Conservation (phyloP, 192 early-diverging fungal species). For the Coemansia javaensis region DNA sequence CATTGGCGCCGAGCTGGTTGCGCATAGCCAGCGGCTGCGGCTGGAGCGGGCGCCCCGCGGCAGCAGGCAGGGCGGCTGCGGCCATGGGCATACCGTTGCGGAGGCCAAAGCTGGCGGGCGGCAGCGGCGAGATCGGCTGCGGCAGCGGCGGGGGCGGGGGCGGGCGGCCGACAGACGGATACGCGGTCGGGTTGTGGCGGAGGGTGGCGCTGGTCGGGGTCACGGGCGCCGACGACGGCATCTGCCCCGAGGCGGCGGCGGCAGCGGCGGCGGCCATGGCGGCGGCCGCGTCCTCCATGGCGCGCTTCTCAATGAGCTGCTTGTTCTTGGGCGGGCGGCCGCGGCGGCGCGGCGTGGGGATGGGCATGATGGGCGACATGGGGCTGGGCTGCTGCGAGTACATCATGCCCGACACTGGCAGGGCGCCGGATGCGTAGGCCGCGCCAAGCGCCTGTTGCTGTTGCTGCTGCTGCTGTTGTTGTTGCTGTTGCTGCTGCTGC, state of each 20-base stretch:
- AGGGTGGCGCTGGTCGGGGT: not conserved
- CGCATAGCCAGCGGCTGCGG: not conserved
- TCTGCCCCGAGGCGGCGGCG: not conserved
- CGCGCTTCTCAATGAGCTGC: conserved; percentile 44
- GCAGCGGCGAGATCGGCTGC: not conserved
- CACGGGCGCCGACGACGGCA: not conserved
- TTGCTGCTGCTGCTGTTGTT: conserved; percentile 7
- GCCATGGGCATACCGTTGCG: not conserved
- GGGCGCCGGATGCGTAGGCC: not conserved
- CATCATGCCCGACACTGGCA: not conserved
- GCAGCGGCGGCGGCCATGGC: conserved; percentile 17
- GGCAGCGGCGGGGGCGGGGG: conserved; percentile 1
- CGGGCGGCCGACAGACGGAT: conserved; percentile 8
- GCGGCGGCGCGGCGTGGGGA: conserved; percentile 25
- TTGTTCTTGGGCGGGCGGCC: conserved; percentile 48
- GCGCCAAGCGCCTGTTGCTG: not conserved
- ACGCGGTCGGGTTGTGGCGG: conserved; percentile 4
- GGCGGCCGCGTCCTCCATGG: conserved; percentile 37
- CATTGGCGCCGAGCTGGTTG: not conserved
- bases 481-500: not conserved
- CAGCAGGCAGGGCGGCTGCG: not conserved
- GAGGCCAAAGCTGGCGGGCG: not conserved
- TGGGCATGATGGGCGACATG: not conserved
- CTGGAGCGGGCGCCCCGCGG: too few species aligned
- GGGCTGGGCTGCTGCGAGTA: not conserved